Conservation (phyloP, 345 rosid genomes). For the Syzygium grande region DNA sequence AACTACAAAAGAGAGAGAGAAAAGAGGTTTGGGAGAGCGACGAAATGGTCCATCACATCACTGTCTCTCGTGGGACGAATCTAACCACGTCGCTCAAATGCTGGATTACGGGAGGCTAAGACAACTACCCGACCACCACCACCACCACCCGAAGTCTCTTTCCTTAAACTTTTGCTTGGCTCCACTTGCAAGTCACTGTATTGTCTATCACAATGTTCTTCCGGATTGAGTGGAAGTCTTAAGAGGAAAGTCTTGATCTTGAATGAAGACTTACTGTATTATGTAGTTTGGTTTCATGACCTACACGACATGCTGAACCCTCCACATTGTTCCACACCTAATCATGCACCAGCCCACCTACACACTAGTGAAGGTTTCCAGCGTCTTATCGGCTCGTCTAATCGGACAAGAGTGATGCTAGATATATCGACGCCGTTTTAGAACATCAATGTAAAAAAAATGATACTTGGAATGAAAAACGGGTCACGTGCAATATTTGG, state of each 20-base stretch:
- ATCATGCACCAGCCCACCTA: background rate
- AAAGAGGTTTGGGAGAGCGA: conserved; percentile 1
- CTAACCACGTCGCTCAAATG: background rate
- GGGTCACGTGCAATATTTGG: background rate
- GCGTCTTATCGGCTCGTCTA: background rate
- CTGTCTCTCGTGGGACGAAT: conserved; percentile 16
- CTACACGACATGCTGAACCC: background rate
- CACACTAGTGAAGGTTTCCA: background rate
- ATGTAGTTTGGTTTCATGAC: background rate
- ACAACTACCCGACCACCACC: background rate
- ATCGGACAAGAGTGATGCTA: background rate
- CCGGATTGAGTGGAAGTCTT: background rate
- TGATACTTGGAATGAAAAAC: background rate
- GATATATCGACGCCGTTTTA: background rate
- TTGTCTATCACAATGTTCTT: background rate
- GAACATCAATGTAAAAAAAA: background rate
- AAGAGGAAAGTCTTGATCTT: background rate
- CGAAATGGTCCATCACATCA: conserved; percentile 22
- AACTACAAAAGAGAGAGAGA: background rate
- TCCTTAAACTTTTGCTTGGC: background rate
- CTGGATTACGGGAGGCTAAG: background rate
- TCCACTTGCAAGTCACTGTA: background rate
- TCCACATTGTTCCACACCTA: background rate
- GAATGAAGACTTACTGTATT: background rate
- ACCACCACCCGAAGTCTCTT: background rate